Evolutionary conservation across 2,329 filamentous ascomycete genomes (phyloP).

Genomic region (Claviceps paspali): DNA sequence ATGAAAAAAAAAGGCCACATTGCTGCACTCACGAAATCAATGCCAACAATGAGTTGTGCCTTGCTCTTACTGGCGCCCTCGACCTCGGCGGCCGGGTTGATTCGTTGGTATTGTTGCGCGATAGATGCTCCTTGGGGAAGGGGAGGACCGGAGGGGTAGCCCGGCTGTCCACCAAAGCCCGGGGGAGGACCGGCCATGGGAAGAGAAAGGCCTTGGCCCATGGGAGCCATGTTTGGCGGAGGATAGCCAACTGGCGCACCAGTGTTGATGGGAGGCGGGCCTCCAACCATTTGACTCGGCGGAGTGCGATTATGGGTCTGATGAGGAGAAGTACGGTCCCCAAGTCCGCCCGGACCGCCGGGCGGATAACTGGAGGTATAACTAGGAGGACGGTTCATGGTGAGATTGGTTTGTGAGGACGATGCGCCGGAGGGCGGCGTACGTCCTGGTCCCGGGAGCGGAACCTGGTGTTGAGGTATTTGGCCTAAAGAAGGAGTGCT

Average conservation of each 20-base stretch:
- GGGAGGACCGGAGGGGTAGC: conserved; percentile 32
- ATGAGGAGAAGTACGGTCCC: conserved; percentile 38
- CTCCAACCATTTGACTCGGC: conserved; percentile 45
- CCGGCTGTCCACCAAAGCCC: conserved; percentile 28
- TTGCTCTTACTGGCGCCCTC: conserved; percentile 83
- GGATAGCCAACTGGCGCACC: conserved; percentile 46
- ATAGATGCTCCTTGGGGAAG: conserved; percentile 21
- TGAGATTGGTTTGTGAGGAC: conserved; percentile 31
- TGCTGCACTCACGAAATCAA: conserved; percentile 71
- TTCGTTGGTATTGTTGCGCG: conserved; percentile 26
- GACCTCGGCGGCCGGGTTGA: conserved; percentile 50
- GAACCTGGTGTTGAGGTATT: conserved; percentile 28
- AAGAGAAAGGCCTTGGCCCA: conserved; percentile 28
- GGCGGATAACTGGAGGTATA: conserved; percentile 43
- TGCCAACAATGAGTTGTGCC: conserved; percentile 93
- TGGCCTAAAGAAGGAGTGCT: conserved; percentile 27
- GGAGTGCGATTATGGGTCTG: conserved; percentile 37
- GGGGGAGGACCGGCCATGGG: conserved; percentile 24
- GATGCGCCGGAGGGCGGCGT: conserved; percentile 22
- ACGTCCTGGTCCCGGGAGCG: conserved; percentile 17
- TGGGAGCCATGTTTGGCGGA: conserved; percentile 30
- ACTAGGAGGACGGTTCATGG: conserved; percentile 53
- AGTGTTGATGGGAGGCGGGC: conserved; percentile 53
- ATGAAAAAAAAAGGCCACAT: neutral
- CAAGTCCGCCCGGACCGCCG: conserved; percentile 19